A percentile compares a stretch with the other conserved stretches of the same genome.
Conservation (phyloP, 75 land plant genomes). For the Isoetes taiwanensis region DNA sequence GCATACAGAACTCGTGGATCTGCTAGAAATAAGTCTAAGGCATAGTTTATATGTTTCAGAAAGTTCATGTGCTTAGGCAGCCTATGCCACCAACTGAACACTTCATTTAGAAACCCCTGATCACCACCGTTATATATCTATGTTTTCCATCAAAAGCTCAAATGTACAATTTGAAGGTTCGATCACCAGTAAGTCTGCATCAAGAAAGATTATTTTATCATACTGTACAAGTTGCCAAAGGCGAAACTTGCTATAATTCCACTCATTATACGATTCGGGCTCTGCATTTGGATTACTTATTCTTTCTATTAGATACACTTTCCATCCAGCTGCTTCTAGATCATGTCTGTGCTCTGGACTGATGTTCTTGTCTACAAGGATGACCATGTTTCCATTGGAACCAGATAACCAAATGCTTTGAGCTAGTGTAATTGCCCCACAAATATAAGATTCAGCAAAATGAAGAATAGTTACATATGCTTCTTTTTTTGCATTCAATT, state of each 20-base stretch:
- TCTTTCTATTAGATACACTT: conserved; percentile 47
- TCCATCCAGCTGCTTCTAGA: conserved; percentile 73
- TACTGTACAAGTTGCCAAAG: conserved; percentile 64
- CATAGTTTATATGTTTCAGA: conserved; percentile 33
- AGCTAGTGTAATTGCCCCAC: conserved; percentile 85
- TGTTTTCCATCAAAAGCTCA: conserved; percentile 38
- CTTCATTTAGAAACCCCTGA: conserved; percentile 83
- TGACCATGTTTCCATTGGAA: conserved; percentile 62
- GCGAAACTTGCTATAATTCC: conserved; percentile 83
- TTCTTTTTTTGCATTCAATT: conserved; percentile 16
- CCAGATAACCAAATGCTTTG: conserved; percentile 74
- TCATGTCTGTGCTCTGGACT: conserved; percentile 41
- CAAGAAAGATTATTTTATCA: conserved; percentile 58
- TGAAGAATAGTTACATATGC: conserved; percentile 88
- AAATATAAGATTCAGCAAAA: conserved; percentile 61
- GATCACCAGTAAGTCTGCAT: conserved; percentile 60
- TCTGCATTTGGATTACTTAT: conserved; percentile 83
- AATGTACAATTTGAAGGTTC: conserved; percentile 70
- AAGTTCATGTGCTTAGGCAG: conserved; percentile 63
- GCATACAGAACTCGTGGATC: conserved; percentile 68
- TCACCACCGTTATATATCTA: conserved; percentile 82
- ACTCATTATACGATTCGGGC: conserved; percentile 67
- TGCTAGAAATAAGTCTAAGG: conserved; percentile 31
- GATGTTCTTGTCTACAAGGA: conserved; percentile 73
- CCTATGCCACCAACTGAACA: conserved; percentile 95